Evolutionary conservation across 768 basidiomycete genomes (phyloP), one percentile per base, ranked within the genome.

Genomic region (Psilocybe cyanescens): DNA sequence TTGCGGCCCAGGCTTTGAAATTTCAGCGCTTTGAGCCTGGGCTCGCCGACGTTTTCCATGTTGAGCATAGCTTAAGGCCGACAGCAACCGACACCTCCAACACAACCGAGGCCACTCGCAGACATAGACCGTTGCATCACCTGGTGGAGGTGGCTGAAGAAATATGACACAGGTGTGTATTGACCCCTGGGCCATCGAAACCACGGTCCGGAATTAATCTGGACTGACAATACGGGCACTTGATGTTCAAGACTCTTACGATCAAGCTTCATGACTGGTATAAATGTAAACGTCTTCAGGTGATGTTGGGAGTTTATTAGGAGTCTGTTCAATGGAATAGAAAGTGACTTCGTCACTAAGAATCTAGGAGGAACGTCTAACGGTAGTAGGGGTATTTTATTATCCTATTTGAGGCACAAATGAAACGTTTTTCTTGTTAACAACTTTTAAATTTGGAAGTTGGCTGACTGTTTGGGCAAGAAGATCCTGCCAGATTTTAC

Each of bases 371-470:
- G 14, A 11, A 44, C 14, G 41, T 44, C 14, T 5, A 44, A 16
- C 2, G n/a, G 14, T 44, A 35, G 33, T 11, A 12, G n/a, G 11
- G 11, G 41, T 44, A n/a, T 14, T 30, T 28, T 31, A 24, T 9
- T 39, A 57, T n/a, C 58, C 58, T 16, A 59, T 52, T 53, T 52
- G 50, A n/a, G 58, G 58, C 14, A 59, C 58, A 2, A 37, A 41
- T 7, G 58, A 6, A 31, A 59, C 58, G 37, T 59, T 51, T 19
- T 30, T 45, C 41, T 59, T 52, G 3, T n/a, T 24, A 4, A 59
- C 14, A n/a, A 30, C 3, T n/a, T 41, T 19, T 19, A 59, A 9
- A 8, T 53, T 51, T 8, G 58, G 58, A 8, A 59, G 37, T 45
- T 41, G 19, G 1, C 50, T 4, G 19, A 45, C 19, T 6, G 39